Conservation (phyloP, 257 asterid genomes). For the Nicotiana knightiana region DNA sequence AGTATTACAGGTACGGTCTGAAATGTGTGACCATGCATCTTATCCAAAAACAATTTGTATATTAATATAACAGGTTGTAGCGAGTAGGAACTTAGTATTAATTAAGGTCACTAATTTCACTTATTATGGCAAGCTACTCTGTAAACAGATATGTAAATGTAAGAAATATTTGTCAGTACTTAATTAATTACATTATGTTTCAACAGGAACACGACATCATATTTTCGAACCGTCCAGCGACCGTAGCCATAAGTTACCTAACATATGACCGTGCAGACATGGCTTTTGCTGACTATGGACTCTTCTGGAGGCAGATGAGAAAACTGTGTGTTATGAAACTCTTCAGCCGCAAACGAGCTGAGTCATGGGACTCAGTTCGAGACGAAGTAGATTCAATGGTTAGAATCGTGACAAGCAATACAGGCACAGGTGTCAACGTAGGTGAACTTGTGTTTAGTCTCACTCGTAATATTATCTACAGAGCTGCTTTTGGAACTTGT, state of each 20-base stretch:
- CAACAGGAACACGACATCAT: conserved; percentile 77
- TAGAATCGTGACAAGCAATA: conserved; percentile 21
- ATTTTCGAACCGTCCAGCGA: conserved; percentile 86
- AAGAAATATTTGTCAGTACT: background rate
- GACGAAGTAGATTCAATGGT: conserved; percentile 67
- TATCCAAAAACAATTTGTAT: background rate
- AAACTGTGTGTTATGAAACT: conserved; percentile 84
- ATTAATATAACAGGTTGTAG: background rate
- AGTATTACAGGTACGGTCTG: conserved; percentile 22
- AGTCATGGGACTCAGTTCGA: conserved; percentile 92
- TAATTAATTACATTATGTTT: background rate
- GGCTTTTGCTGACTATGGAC: conserved; percentile 95
- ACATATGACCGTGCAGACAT: conserved; percentile 87
- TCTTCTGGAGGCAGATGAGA: conserved; percentile 95
- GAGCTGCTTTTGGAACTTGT: conserved; percentile 85
- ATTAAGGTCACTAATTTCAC: background rate
- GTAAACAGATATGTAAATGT: no score
- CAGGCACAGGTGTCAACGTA: conserved; percentile 45
- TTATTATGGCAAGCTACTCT: no score
- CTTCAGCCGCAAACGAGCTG: conserved; percentile 80
- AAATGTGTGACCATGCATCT: background rate
- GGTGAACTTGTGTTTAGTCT: conserved; percentile 83
- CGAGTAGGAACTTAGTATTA: no score
- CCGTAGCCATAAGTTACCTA: conserved; percentile 58
- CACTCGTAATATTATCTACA: conserved; percentile 55